Evolutionary conservation across 2,329 filamentous ascomycete genomes (phyloP), one percentile per base, ranked within the genome.

Genomic region (Claviceps cyperi): DNA sequence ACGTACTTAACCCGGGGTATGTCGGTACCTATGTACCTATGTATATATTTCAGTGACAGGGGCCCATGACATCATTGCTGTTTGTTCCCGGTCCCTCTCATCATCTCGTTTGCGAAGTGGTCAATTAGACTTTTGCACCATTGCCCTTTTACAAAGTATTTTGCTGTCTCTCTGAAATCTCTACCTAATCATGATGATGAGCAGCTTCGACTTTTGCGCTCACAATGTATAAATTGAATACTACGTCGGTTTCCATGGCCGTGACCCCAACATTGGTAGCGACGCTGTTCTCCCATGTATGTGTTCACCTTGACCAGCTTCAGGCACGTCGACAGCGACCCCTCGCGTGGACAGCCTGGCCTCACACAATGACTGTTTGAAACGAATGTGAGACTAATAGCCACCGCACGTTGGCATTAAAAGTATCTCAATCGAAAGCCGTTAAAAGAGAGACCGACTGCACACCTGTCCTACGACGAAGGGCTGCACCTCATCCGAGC

Each of bases 391-490:
- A 36, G 9, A 28, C 45, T 48, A 40, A 52, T 40, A 15, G 28
- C 2, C 14, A 9, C 19, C 8, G 8, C 3, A 47, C 38, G 22
- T 36, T 21, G n/a, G 43, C 38, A 50, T 50, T 50, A 50, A 32
- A 50, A 92, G 84, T 96, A 92, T 66, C 72, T 94, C 53, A 84
- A 94, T 60, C 83, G 86, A 55, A 85, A 84, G 60, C 77, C 80
- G 1, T 74, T 84, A 32, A 80, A 76, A 54, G 74, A 90, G 56
- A 90, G 90, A 55, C 91, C 91, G 0, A 94, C 87, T 1, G 85
- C 86, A 1, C 87, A 94, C 64, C 81, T 98, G 50, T 90, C 89
- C 49, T 98, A 98, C 69, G 86, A 97, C 62, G 86, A 96, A 69
- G 91, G 90, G 38, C 76, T 98, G 14, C 80, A 87, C 55, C 75